A percentile compares a stretch with the other conserved stretches of the same genome.
These are phyloP conservation scores for Malassezia furfur DNA, from an alignment of 1,284 basidiomycete genomes.

Conservation along the genomic window DNA sequence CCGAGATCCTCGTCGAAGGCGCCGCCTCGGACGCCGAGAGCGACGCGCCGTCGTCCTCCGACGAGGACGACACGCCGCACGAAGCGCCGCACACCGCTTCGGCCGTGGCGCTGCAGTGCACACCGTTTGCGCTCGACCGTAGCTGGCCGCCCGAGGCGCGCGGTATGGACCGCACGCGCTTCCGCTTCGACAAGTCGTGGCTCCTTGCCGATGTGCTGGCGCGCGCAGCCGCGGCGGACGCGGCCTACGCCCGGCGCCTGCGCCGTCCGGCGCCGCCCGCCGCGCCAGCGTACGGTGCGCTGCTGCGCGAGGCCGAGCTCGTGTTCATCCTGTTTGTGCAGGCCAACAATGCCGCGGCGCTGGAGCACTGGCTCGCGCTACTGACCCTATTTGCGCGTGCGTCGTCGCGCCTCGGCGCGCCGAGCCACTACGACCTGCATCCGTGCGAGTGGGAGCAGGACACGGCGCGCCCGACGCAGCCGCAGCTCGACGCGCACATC, in stretches of 20 bases:
- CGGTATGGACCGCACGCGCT: slow-evolving; percentile 30
- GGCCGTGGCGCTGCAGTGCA: slow-evolving; percentile 18
- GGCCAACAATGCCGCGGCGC: slow-evolving; percentile 21
- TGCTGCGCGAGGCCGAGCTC: slow-evolving; percentile 26
- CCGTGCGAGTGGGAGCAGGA: slow-evolving; percentile 17
- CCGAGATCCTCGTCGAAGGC: background rate
- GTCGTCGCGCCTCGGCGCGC: slow-evolving; percentile 22
- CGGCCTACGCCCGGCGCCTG: background rate
- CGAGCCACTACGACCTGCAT: slow-evolving; percentile 17
- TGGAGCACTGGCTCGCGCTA: slow-evolving; percentile 26
- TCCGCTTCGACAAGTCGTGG: slow-evolving; percentile 44
- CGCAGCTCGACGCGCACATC: slow-evolving; percentile 14
- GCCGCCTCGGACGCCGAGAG: background rate
- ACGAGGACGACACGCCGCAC: background rate
- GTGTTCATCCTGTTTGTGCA: slow-evolving; percentile 23
- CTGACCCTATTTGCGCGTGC: slow-evolving; percentile 25
- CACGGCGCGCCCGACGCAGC: background rate
- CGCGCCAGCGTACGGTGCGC: background rate
- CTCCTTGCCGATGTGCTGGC: slow-evolving; percentile 25
- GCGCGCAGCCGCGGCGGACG: slow-evolving; percentile 15
- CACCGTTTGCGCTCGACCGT: slow-evolving; percentile 27
- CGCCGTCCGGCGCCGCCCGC: background rate
- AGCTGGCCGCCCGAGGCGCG: slow-evolving; percentile 35
- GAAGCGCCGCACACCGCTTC: background rate
- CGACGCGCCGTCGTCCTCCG: background rate